A percentile compares a stretch with the other conserved stretches of the same genome.
These are phyloP conservation scores for Aspergillus intermedius DNA, from an alignment of 2,329 filamentous ascomycete genomes.

Conservation along the genomic window DNA sequence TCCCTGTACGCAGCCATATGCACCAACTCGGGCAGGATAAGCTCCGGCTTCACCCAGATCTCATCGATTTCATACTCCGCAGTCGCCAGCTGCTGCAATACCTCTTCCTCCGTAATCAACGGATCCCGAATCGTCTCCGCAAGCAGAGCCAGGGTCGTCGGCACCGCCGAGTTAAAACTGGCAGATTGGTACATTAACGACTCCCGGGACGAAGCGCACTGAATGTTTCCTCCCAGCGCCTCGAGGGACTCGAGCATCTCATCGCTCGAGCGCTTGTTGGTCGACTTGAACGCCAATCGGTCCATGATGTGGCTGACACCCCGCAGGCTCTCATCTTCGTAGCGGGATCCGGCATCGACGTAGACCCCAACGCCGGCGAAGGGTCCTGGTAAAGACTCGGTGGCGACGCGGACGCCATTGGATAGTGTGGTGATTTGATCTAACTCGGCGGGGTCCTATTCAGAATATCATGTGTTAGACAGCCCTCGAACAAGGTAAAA, in stretches of 20 bases:
- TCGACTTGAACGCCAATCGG: conserved; percentile 87
- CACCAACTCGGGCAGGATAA: conserved; percentile 90
- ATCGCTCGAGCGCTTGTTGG: conserved; percentile 64
- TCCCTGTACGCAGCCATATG: conserved; percentile 94
- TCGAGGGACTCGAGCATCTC: conserved; percentile 84
- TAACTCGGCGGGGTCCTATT: conserved; percentile 73
- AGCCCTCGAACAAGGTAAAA: not conserved
- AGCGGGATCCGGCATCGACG: conserved; percentile 88
- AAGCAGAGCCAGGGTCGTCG: conserved; percentile 71
- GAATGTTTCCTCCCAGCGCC: conserved; percentile 86
- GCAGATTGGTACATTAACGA: conserved; percentile 98
- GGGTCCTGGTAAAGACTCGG: conserved; percentile 86
- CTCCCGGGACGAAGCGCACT: conserved; percentile 91
- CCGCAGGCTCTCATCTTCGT: conserved; percentile 76
- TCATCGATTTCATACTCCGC: conserved; percentile 93
- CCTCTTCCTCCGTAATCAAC: conserved; percentile 76
- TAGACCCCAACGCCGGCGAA: conserved; percentile 95
- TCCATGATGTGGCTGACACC: conserved; percentile 97
- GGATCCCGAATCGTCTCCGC: conserved; percentile 92
- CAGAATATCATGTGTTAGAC: not conserved
- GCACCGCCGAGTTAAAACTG: conserved; percentile 90
- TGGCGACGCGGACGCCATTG: conserved; percentile 91
- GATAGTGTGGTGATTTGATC: conserved; percentile 81
- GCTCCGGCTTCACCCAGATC: conserved; percentile 95
- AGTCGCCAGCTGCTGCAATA: conserved; percentile 78